These are phyloP conservation scores for Cephaloascus fragrans DNA, from an alignment of 805 yeast species.

Conservation along the genomic window DNA sequence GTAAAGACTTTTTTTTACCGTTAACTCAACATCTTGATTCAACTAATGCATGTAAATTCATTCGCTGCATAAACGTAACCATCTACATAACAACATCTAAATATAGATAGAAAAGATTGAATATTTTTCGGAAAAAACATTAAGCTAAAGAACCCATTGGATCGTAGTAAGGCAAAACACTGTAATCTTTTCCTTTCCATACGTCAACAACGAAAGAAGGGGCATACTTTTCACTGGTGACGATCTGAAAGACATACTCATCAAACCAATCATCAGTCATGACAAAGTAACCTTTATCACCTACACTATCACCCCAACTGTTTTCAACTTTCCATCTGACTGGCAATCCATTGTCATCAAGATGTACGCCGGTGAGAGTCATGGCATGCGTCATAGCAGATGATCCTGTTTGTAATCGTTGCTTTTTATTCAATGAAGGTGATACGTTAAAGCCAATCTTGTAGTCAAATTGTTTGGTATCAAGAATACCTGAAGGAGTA, in stretches of 20 bases:
- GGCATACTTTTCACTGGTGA: slow-evolving; percentile 26
- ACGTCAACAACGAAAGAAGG: slow-evolving; percentile 22
- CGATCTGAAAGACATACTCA: slow-evolving; percentile 32
- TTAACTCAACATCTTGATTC: no score
- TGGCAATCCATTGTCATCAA: slow-evolving; percentile 23
- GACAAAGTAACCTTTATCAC: slow-evolving; percentile 29
- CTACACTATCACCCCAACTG: slow-evolving; percentile 31
- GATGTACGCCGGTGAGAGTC: slow-evolving; percentile 34
- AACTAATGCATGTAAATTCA: no score
- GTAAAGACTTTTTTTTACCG: no score
- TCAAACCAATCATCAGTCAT: slow-evolving; percentile 36
- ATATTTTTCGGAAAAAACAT: background rate
- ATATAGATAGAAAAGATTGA: no score
- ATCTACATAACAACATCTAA: no score
- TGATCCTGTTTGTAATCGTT: slow-evolving; percentile 26
- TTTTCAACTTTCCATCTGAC: slow-evolving; percentile 35
- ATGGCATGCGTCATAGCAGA: slow-evolving; percentile 34
- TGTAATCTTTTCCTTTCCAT: slow-evolving; percentile 22
- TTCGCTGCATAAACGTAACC: no score
- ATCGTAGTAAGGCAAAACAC: slow-evolving; percentile 26
- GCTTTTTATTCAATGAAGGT: slow-evolving; percentile 19
- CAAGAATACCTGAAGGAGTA: slow-evolving; percentile 22
- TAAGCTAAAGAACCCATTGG: slow-evolving; percentile 35
- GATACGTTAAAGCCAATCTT: slow-evolving; percentile 21
- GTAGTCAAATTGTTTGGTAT: slow-evolving; percentile 22